A percentile compares a stretch with the other conserved stretches of the same genome.
Conservation (phyloP, 495 filamentous ascomycete species). For the Penicillium odoratum region DNA sequence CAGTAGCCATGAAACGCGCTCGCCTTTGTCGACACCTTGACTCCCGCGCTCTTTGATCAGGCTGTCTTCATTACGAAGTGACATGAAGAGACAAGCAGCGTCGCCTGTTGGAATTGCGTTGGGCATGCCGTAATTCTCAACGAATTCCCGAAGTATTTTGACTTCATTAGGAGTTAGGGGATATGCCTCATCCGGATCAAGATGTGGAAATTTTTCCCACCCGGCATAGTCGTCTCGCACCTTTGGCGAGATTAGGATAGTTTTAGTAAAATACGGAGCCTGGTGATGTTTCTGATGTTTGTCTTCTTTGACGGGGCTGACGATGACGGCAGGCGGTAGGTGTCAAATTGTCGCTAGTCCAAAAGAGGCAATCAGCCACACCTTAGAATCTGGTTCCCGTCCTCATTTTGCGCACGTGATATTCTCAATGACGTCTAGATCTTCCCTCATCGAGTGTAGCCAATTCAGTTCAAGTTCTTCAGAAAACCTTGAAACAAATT, state of each 20-base stretch:
- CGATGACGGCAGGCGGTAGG: too few species aligned
- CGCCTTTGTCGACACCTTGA: neutral
- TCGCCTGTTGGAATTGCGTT: neutral
- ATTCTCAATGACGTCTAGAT: too few species aligned
- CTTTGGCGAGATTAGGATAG: neutral
- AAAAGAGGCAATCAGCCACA: too few species aligned
- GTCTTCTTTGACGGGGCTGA: too few species aligned
- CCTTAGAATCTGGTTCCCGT: too few species aligned
- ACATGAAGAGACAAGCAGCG: neutral
- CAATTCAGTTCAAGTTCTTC: too few species aligned
- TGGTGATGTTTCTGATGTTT: too few species aligned
- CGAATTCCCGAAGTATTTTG: slow-evolving; percentile 1
- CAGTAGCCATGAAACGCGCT: slow-evolving; percentile 2
- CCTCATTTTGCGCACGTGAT: too few species aligned
- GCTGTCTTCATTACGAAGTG: neutral
- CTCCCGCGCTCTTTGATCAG: neutral
- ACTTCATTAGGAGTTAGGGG: neutral
- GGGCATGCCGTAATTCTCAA: neutral
- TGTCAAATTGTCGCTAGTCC: too few species aligned
- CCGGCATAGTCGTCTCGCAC: slow-evolving; percentile 8
- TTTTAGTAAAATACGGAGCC: too few species aligned
- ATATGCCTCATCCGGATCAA: slow-evolving; percentile 8
- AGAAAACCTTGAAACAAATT: too few species aligned
- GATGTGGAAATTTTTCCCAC: slow-evolving; percentile 9
- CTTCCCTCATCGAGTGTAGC: too few species aligned